phyloP scores from a whole-genome alignment of 768 basidiomycete species.

The Boletus rufocinnamomeus region DNA sequence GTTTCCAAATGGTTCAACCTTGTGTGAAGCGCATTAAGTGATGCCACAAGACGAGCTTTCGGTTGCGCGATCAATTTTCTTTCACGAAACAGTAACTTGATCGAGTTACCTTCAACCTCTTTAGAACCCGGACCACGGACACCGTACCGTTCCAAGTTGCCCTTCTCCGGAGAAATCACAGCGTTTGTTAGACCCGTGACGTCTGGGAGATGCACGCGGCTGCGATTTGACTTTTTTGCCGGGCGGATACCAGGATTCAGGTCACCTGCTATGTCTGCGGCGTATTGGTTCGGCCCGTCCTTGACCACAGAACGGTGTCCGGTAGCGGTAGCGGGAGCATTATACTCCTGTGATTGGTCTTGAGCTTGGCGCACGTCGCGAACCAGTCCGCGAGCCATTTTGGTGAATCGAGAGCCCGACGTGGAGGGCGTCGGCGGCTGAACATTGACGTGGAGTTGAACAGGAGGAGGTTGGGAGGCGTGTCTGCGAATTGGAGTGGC shows the following conservation, averaged over 20 bases:
- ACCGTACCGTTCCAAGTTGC: constrained; percentile 49
- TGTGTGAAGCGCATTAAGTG: constrained; percentile 61
- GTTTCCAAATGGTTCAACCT: constrained; percentile 74
- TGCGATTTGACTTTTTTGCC: constrained; percentile 31
- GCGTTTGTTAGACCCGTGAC: constrained; percentile 83
- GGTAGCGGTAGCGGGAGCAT: background rate
- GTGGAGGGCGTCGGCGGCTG: constrained; percentile 64
- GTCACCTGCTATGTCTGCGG: constrained; percentile 15
- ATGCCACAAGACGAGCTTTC: constrained; percentile 61
- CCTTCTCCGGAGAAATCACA: constrained; percentile 70
- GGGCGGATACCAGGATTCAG: constrained; percentile 8
- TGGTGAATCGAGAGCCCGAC: constrained; percentile 57
- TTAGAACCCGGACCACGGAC: constrained; percentile 50
- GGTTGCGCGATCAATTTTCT: background rate
- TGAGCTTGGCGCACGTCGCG: constrained; percentile 55
- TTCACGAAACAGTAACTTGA: background rate
- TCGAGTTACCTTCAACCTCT: constrained; percentile 63
- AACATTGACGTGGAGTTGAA: constrained; percentile 52
- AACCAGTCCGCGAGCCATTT: constrained; percentile 55
- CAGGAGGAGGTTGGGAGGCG: constrained; percentile 18
- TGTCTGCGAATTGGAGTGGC: constrained; percentile 31
- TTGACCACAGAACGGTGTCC: constrained; percentile 10
- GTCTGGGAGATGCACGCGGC: constrained; percentile 68
- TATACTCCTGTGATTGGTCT: constrained; percentile 18
- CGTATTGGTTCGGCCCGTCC: constrained; percentile 34